Conservation (phyloP, 192 early-diverging fungal species). For the Backusella tuberculispora region DNA sequence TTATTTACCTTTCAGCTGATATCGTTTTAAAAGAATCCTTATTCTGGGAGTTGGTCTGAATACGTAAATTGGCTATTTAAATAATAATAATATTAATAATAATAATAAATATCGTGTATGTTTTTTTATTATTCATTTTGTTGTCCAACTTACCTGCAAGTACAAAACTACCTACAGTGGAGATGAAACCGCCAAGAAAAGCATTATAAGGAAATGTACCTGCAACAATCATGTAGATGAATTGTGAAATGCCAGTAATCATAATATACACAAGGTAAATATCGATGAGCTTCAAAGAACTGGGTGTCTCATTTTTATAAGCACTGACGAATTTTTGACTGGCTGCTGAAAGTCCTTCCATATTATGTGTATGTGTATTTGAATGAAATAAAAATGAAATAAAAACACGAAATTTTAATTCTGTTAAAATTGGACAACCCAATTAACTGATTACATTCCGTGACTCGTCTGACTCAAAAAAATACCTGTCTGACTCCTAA, state of each 20-base stretch:
- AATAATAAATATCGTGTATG: background rate
- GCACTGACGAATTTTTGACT: constrained; percentile 25
- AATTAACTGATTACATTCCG: background rate
- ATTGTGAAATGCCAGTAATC: constrained; percentile 89
- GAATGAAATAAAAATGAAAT: background rate
- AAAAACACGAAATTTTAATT: constrained; percentile 13
- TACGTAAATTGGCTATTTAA: constrained; percentile 83
- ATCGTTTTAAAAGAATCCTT: constrained; percentile 65
- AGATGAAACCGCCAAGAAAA: constrained; percentile 94
- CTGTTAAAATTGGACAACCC: background rate
- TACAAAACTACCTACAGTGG: constrained; percentile 90
- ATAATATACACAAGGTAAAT: constrained; percentile 91
- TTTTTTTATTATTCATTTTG: background rate
- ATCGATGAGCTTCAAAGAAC: constrained; percentile 89
- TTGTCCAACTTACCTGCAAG: constrained; percentile 66
- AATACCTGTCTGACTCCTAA: no score
- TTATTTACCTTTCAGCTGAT: constrained; percentile 75
- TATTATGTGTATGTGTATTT: constrained; percentile 1
- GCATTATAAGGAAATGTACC: constrained; percentile 99
- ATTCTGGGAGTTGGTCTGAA: constrained; percentile 89
- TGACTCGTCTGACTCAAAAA: no score
- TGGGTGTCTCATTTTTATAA: constrained; percentile 73
- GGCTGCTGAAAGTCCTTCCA: constrained; percentile 25
- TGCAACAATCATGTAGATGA: constrained; percentile 81
- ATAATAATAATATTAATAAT: background rate